Base-by-base conservation (phyloP, 1,284 basidiomycete genomes). In the Coniferiporia weirii region DNA sequence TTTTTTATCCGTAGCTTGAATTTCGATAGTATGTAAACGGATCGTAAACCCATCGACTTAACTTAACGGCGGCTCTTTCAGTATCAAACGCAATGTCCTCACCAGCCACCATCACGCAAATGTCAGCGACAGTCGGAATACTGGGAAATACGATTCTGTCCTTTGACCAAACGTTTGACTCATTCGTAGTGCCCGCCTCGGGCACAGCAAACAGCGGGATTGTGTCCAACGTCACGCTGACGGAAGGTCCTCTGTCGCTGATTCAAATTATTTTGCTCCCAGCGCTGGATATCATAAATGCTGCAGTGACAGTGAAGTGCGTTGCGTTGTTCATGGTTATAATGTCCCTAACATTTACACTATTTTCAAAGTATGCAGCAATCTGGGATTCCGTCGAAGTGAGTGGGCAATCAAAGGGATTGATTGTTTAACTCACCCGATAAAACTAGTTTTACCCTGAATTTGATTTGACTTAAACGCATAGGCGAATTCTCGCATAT, bases 111-210 rank as follows among this genome's bases (percentile, higher is more conserved):
- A 56, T 60, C 43, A 46, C 22, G 34, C 47, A 40, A 8, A 60
- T 60, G 22, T n/a, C 40, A 10, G 59, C 53, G 8, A 9, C 32
- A 15, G 22, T 60, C 19, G 59, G 59, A 12, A 36, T 46, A 12
- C 49, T 60, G 20, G 59, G 38, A 3, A 45, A 50, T 15, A 34
- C 48, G n/a, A 52, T 56, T 13, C 22, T 56, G 9, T 51, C 59
- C 5, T 79, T 79, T 66, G 66, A 70, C 59, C 73, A 77, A 55
- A 73, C 72, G 10, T 79, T 79, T 67, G 52, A 67, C 40, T 66
- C 57, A 19, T 68, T 75, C 56, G 67, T 74, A 34, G 69, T 77
- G 17, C 70, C 72, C 19, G 65, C 70, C 35, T 62, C 73, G 8
- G 70, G 71, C 43, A 72, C 71, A 3, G 70, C 67, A 43, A 75